Conservation (phyloP, 495 filamentous ascomycete genomes). For the Aspergillus steynii region DNA sequence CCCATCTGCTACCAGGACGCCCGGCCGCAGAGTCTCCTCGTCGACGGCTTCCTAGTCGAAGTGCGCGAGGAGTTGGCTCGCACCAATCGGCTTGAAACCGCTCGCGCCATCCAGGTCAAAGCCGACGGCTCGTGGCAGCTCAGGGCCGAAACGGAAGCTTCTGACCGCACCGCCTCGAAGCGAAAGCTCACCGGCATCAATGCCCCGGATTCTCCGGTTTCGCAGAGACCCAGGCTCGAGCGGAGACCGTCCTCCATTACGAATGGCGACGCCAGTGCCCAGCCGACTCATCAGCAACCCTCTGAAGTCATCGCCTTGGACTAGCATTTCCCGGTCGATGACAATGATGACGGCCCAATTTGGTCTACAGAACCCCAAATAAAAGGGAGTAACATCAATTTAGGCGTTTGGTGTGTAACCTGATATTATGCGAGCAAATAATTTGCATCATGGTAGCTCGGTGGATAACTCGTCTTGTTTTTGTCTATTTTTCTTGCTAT, state of each 20-base stretch:
- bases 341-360: not conserved
- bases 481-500: not conserved
- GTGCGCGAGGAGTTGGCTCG: constrained; percentile 52
- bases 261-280: not conserved
- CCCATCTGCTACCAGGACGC: constrained; percentile 77
- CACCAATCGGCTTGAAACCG: constrained; percentile 34
- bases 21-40: constrained; percentile 63
- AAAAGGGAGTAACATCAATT: not conserved
- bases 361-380: not conserved
- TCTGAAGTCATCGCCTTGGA: constrained; percentile 36
- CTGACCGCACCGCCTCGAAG: constrained; percentile 10
- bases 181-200: constrained; percentile 1
- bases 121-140: constrained; percentile 60
- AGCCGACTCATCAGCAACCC: constrained; percentile 8
- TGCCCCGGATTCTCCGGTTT: not conserved
- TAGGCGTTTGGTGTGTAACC: not conserved
- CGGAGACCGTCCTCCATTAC: not conserved
- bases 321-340: constrained; percentile 11
- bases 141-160: constrained; percentile 30
- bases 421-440: not conserved
- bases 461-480: not conserved
- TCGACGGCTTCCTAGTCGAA: constrained; percentile 69
- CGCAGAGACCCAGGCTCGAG: constrained; percentile 20
- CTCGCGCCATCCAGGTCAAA: constrained; percentile 58
- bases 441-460: not conserved